A percentile compares a stretch with the other conserved stretches of the same genome.
Conservation (phyloP, 1,139 yeast species). For the Sporopachydermia cereana region DNA sequence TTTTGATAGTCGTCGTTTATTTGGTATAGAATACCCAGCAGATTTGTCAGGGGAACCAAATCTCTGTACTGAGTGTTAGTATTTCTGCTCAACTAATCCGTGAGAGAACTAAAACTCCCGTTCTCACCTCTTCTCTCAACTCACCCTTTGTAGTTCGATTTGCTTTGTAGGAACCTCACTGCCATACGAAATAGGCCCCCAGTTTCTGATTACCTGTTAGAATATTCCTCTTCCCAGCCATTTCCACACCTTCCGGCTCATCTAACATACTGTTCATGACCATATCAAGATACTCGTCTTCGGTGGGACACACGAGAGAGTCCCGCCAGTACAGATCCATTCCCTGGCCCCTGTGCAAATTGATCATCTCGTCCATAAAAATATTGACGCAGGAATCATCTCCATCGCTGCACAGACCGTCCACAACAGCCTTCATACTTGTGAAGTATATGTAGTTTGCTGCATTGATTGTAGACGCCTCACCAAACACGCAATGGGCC, state of each 20-base stretch:
- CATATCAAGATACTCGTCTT: conserved; percentile 64
- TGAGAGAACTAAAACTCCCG: not conserved
- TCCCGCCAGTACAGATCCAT: conserved; percentile 86
- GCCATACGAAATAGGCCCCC: conserved; percentile 79
- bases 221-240: too few species aligned
- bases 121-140: not conserved
- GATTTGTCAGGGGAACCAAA: conserved; percentile 53
- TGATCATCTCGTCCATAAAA: conserved; percentile 59
- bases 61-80: conserved; percentile 14
- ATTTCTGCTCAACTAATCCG: conserved; percentile 1
- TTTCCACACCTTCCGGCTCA: too few species aligned
- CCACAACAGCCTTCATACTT: conserved; percentile 43
- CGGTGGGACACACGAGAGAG: conserved; percentile 46
- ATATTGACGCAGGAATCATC: conserved; percentile 21
- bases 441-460: conserved; percentile 74
- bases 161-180: conserved; percentile 45
- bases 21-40: conserved; percentile 75
- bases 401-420: conserved; percentile 17
- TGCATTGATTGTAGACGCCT: conserved; percentile 69
- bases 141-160: conserved; percentile 9
- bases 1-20: conserved; percentile 73
- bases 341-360: conserved; percentile 83
- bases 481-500: conserved; percentile 67
- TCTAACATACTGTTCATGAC: conserved; percentile 53
- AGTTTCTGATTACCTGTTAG: too few species aligned